Conservation (phyloP, 2,329 filamentous ascomycete genomes). For the Akanthomyces dipterigenus region DNA sequence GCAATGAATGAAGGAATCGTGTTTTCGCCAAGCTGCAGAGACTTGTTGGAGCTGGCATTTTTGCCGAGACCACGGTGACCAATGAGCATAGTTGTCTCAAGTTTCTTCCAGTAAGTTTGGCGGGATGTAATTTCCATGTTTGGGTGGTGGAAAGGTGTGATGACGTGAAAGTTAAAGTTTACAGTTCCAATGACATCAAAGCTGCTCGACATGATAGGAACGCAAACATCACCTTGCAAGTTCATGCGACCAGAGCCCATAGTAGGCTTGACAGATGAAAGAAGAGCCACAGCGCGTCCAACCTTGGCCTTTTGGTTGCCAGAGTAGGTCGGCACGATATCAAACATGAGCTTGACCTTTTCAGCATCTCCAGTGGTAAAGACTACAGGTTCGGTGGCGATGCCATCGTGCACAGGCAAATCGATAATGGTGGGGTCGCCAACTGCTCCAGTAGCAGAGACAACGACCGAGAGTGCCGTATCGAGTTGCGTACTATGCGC, state of each 20-base stretch:
- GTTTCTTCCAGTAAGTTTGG: slow-evolving; percentile 94
- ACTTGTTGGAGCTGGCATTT: slow-evolving; percentile 76
- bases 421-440: slow-evolving; percentile 89
- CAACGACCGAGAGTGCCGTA: slow-evolving; percentile 84
- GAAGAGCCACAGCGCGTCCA: slow-evolving; percentile 78
- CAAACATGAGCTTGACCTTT: slow-evolving; percentile 86
- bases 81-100: slow-evolving; percentile 78
- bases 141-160: slow-evolving; percentile 88
- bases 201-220: slow-evolving; percentile 79
- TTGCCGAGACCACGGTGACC: slow-evolving; percentile 76
- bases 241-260: slow-evolving; percentile 84
- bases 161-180: slow-evolving; percentile 94
- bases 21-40: slow-evolving; percentile 91
- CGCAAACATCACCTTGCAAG: slow-evolving; percentile 83
- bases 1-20: slow-evolving; percentile 94
- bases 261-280: slow-evolving; percentile 77
- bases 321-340: slow-evolving; percentile 92
- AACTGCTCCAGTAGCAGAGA: slow-evolving; percentile 76
- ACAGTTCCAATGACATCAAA: slow-evolving; percentile 90
- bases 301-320: slow-evolving; percentile 84
- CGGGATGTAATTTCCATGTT: slow-evolving; percentile 88
- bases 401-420: slow-evolving; percentile 86
- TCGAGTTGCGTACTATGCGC: slow-evolving; percentile 92
- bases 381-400: slow-evolving; percentile 86
- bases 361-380: slow-evolving; percentile 73